Evolutionary conservation across 331 rosid species (phyloP).

Genomic region (Prunus yedoensis): DNA sequence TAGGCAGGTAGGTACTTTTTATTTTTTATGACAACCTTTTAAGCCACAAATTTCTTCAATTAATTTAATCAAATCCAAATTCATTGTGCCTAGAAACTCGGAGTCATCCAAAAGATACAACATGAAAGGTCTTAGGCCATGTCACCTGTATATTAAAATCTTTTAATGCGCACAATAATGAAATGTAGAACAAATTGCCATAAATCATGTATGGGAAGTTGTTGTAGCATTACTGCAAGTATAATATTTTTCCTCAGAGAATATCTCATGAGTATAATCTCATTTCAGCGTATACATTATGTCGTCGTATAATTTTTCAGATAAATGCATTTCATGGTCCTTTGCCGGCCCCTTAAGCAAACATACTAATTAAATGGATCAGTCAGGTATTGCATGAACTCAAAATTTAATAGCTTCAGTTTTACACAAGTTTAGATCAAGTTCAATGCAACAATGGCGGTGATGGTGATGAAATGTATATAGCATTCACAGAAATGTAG

Average conservation of each 20-base stretch:
- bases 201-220: background rate
- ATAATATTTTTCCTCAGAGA: background rate
- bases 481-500: too few relatives aligned
- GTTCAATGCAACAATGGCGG: background rate
- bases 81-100: background rate
- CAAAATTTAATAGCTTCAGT: too few relatives aligned
- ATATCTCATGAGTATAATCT: background rate
- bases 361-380: background rate
- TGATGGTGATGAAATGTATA: too few relatives aligned
- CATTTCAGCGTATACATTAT: background rate
- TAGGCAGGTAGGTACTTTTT: constrained; percentile 11
- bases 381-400: too few relatives aligned
- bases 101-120: too few relatives aligned
- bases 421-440: background rate
- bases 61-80: background rate
- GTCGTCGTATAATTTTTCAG: too few relatives aligned
- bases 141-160: background rate
- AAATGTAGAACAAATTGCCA: background rate
- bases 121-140: too few relatives aligned
- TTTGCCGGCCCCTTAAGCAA: background rate
- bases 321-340: background rate
- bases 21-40: background rate
- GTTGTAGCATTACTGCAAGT: background rate
- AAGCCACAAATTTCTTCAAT: background rate
- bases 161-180: background rate